These are phyloP conservation scores for Alternaria triticimaculans DNA, from an alignment of 2,329 filamentous ascomycete species.

Conservation along the genomic window DNA sequence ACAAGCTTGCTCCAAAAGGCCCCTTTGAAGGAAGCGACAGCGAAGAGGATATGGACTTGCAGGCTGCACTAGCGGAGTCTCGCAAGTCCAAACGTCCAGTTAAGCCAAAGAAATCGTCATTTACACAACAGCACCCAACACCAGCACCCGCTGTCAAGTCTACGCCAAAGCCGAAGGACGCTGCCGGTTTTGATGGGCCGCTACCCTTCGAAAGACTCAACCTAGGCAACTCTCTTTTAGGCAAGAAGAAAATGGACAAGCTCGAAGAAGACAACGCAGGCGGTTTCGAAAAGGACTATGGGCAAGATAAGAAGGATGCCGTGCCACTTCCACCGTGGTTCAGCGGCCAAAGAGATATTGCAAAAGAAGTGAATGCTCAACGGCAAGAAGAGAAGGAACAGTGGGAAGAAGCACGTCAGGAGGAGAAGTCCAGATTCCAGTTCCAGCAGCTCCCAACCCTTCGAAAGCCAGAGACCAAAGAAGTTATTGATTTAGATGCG, in stretches of 20 bases:
- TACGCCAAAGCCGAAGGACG: constrained; percentile 58
- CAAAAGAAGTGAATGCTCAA: constrained; percentile 62
- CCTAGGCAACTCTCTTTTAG: constrained; percentile 67
- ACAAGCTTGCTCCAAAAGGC: constrained; percentile 53
- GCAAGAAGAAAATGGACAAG: constrained; percentile 61
- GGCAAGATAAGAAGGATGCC: constrained; percentile 54
- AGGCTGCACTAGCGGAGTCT: constrained; percentile 75
- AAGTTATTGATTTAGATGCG: constrained; percentile 57
- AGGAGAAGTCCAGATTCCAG: constrained; percentile 65
- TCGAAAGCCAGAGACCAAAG: constrained; percentile 60
- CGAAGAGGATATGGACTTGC: constrained; percentile 79
- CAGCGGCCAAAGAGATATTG: constrained; percentile 58
- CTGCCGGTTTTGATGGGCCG: constrained; percentile 74
- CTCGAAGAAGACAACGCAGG: constrained; percentile 64
- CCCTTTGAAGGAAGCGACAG: constrained; percentile 56
- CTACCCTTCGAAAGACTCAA: constrained; percentile 85
- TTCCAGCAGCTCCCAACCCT: constrained; percentile 67
- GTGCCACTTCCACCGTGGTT: constrained; percentile 78
- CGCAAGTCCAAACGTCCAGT: constrained; percentile 58
- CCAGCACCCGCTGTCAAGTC: constrained; percentile 27
- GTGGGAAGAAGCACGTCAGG: constrained; percentile 64
- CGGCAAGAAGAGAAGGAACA: constrained; percentile 52
- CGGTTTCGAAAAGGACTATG: constrained; percentile 66
- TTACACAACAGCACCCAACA: constrained; percentile 27
- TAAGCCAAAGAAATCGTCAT: constrained; percentile 39